A percentile compares a stretch with the other conserved stretches of the same genome.
Conservation (phyloP, 2,329 filamentous ascomycete species). For the Alternaria sp. region DNA sequence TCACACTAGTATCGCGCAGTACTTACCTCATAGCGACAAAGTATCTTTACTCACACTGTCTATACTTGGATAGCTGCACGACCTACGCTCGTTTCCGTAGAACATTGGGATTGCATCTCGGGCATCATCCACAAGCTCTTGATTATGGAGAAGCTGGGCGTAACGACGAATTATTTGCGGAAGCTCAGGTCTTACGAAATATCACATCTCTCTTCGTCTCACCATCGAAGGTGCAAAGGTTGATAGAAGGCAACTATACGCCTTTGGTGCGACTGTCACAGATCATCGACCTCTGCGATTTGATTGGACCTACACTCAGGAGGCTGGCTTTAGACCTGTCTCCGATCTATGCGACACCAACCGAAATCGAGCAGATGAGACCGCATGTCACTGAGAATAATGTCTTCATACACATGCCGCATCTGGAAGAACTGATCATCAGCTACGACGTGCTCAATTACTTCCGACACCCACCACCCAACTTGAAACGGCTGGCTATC, state of each 20-base stretch:
- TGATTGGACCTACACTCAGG: constrained; percentile 30
- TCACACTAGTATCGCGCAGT: constrained; percentile 34
- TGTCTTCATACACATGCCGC: constrained; percentile 35
- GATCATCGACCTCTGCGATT: constrained; percentile 32
- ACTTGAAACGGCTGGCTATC: constrained; percentile 37
- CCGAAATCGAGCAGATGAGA: constrained; percentile 19
- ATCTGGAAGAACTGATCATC: constrained; percentile 38
- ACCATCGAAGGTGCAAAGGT: constrained; percentile 15
- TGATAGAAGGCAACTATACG: constrained; percentile 10
- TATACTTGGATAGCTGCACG: constrained; percentile 33
- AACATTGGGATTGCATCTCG: constrained; percentile 34
- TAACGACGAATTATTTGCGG: constrained; percentile 28
- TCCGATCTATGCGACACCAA: constrained; percentile 23
- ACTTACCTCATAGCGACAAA: constrained; percentile 31
- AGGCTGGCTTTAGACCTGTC: constrained; percentile 35
- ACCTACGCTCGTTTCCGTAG: constrained; percentile 31
- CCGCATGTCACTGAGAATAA: constrained; percentile 19
- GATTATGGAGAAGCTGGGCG: constrained; percentile 28
- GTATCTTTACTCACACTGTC: constrained; percentile 38
- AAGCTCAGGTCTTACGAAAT: constrained; percentile 18
- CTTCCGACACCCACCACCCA: constrained; percentile 34
- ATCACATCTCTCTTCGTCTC: constrained; percentile 36
- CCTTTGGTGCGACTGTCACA: constrained; percentile 32
- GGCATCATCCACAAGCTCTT: constrained; percentile 32
- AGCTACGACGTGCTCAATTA: constrained; percentile 33